These are phyloP conservation scores for Silene noctiflora DNA, from an alignment of 179 eudicot species.

Conservation along the genomic window DNA sequence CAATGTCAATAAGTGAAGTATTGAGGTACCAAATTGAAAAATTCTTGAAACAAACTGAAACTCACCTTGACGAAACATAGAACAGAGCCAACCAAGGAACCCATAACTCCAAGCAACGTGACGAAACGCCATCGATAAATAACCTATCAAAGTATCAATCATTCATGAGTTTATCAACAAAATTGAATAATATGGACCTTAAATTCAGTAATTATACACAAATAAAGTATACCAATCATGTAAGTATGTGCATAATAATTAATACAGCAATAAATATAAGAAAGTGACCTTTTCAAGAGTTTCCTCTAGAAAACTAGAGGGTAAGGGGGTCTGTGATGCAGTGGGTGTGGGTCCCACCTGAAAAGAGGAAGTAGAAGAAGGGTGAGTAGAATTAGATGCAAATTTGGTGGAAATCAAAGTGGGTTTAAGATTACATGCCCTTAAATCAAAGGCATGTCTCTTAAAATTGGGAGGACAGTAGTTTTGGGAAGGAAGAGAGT, in stretches of 20 bases:
- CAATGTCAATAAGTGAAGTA: too few species aligned
- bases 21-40: neutral
- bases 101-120: slow-evolving; percentile 78
- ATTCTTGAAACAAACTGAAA: neutral
- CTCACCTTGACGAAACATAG: slow-evolving; percentile 80
- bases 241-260: too few species aligned
- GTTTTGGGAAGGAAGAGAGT: neutral
- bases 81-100: slow-evolving; percentile 75
- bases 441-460: neutral
- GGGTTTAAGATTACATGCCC: slow-evolving; percentile 8
- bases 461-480: neutral
- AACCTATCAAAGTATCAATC: slow-evolving; percentile 36
- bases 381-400: neutral
- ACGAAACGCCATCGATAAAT: slow-evolving; percentile 71
- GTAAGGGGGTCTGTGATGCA: slow-evolving; percentile 22
- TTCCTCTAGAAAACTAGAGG: slow-evolving; percentile 41
- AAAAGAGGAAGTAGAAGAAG: slow-evolving; percentile 30
- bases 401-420: neutral
- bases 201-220: neutral
- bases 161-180: neutral
- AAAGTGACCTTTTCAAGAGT: slow-evolving; percentile 49
- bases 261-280: neutral
- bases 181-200: neutral
- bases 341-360: slow-evolving; percentile 26
- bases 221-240: neutral